Conservation (phyloP, 75 land plant species). For the Larix kaempferi region DNA sequence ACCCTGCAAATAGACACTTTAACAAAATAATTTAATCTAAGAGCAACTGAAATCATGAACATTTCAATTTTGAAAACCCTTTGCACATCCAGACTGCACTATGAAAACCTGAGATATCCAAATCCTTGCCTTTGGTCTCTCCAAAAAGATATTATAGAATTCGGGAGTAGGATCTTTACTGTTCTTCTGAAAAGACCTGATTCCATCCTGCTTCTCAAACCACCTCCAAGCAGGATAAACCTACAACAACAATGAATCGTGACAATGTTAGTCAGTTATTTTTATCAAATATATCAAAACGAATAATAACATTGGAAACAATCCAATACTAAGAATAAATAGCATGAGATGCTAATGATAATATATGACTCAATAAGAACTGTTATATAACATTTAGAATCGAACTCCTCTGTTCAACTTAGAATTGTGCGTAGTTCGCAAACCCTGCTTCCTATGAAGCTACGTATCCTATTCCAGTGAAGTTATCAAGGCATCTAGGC, state of each 20-base stretch:
- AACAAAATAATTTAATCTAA: constrained; percentile 26
- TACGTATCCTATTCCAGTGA: background rate
- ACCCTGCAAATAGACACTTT: constrained; percentile 53
- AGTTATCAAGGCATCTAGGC: background rate
- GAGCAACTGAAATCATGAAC: background rate
- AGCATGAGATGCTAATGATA: background rate
- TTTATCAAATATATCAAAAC: background rate
- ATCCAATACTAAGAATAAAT: background rate
- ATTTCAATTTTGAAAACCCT: constrained; percentile 9
- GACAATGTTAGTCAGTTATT: background rate
- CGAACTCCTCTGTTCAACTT: background rate
- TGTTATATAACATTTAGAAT: background rate
- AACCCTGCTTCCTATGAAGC: background rate
- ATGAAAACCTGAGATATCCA: background rate
- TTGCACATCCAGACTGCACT: background rate
- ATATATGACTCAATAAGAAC: background rate
- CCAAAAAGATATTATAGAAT: constrained; percentile 92
- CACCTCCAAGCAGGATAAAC: constrained; percentile 99
- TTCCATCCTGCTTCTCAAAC: constrained; percentile 98
- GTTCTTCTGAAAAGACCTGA: constrained; percentile 53
- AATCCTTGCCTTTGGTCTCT: constrained; percentile 86
- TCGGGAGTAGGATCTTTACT: constrained; percentile 88
- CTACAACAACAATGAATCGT: constrained; percentile 19
- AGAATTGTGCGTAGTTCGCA: background rate
- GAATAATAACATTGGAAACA: background rate